A percentile compares a stretch with the other conserved stretches of the same genome.
Evolutionary conservation across 225 moss, liverwort and hornwort genomes (phyloP).

Genomic region (Marchantia polymorpha): DNA sequence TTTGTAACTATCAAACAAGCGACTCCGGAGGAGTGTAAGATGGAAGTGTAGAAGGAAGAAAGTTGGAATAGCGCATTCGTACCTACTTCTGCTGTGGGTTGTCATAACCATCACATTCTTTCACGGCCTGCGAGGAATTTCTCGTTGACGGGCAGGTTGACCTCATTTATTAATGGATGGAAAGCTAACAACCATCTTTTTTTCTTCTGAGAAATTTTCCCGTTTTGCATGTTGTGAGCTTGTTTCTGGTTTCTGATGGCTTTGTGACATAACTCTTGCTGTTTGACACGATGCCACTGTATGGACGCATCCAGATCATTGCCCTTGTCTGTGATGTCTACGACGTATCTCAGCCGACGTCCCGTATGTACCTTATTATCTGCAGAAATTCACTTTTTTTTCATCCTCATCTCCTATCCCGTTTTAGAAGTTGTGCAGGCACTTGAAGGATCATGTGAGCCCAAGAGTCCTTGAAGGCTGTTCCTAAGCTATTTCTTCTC

Average conservation of each 20-base stretch:
- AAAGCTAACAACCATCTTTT: not conserved
- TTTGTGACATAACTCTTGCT: not conserved
- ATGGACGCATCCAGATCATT: not conserved
- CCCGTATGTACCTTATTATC: not conserved
- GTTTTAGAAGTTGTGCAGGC: not conserved
- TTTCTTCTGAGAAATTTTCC: not conserved
- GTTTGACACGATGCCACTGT: not conserved
- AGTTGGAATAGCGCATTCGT: not conserved
- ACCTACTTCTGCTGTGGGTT: not conserved
- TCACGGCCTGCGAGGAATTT: not conserved
- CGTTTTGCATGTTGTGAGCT: not conserved
- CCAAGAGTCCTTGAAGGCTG: not conserved
- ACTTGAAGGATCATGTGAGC: not conserved
- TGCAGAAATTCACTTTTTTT: not conserved
- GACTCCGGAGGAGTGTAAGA: not conserved
- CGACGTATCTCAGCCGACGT: not conserved
- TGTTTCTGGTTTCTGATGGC: not conserved
- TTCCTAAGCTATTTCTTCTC: not conserved
- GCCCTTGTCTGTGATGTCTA: not conserved
- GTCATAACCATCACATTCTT: not conserved
- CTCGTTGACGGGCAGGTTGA: not conserved
- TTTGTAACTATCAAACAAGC: constrained; percentile 65
- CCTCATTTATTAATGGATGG: not conserved
- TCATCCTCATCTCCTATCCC: not conserved
- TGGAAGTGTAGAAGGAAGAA: not conserved